Base-by-base conservation (phyloP, 1,284 basidiomycete genomes). In the Malassezia furfur region DNA sequence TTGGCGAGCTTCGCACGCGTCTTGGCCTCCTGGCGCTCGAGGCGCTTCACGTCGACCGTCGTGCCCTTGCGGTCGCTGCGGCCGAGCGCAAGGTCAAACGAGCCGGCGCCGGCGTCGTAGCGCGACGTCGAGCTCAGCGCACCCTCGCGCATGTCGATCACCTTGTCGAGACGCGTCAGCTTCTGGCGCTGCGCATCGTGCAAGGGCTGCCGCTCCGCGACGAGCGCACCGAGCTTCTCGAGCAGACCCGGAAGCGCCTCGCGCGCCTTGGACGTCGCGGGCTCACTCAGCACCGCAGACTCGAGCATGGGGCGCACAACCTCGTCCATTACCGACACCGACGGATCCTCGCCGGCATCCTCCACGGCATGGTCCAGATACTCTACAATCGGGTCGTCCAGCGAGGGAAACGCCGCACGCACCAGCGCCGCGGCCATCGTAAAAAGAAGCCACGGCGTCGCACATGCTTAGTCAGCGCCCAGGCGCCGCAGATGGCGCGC, bases 1-100 rank as follows among this genome's bases (percentile, higher is more conserved):
- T 98, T 98, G 77, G 96, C 91, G 63, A 96, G 90, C 78, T 99
- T 99, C 38, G 91, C 91, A 82, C 85, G 85, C 59, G 98, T 84
- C 77, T 99, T 99, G 3, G 91, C 89, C 77, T 99, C 94, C 66
- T 94, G 91, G 76, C 96, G 96, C 76, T 96, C 94, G 15, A 99
- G 83, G 73, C 96, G 96, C 78, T 89, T 91, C 62, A 99, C 83
- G 78, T 99, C 94, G 54, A 99, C 94, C 45, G 88, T 85, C 44
- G 91, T 91, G 85, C 94, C 77, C 78, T 85, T 85, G 80, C 94
- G 91, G 77, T 88, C 91, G 60, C 90, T 88, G 49, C 86, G 88
- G 76, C 94, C 91, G 55, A 96, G 79, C 73, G 94, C 91, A 48
- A 98, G 88, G 43, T 87, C 70, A 19, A 76, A 70, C 46, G 67